Evolutionary conservation across 768 basidiomycete species (phyloP), one percentile per base, ranked within the genome.

Genomic region (Kwoniella europaea): DNA sequence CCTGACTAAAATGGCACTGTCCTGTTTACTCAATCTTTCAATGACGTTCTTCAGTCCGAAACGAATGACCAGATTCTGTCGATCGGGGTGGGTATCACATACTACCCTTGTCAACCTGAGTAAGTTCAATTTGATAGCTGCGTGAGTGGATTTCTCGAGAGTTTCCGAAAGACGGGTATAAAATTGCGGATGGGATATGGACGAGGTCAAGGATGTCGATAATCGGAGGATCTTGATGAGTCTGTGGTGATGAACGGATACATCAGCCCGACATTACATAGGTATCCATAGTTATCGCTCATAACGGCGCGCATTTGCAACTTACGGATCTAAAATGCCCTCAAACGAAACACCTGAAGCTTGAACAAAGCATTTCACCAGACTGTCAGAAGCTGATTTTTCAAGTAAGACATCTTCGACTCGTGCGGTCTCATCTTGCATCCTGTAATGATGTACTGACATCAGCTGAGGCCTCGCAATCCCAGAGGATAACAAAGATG

Each of bases 371-470:
- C 93, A 92, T 63, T 95, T 93, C 9, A 98, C 89, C 24, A 99
- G 85, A 78, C 91, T 93, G 82, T 98, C 96, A 79, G 97, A 94
- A 1, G 81, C 73, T 1, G 90, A 91, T 79, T 92, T 91, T 76
- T 92, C 91, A 43, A 91, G 84, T 0, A 99, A 86, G 60, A 91
- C 89, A 78, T 96, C 94, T 81, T 98, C 97, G 6, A 99, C 92
- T 65, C 94, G 88, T 1, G 93, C 90, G 0, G 92, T 93, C 84
- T 99, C 97, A 77, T 98, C 97, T 86, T 94, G 92, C 44, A 98
- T 85, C 94, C 93, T 94, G 75, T 0, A 2, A 35, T 43, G 27
- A 6, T 9, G 4, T 35, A 54, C 20, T 10, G 20, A 5, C 3
- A 2, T 63, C 20, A 13, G 44, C 46, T 52, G 3, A 24, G 16